These are phyloP conservation scores for Sarocladiaceae sp. DNA, from an alignment of 2,329 filamentous ascomycete genomes.

Conservation along the genomic window DNA sequence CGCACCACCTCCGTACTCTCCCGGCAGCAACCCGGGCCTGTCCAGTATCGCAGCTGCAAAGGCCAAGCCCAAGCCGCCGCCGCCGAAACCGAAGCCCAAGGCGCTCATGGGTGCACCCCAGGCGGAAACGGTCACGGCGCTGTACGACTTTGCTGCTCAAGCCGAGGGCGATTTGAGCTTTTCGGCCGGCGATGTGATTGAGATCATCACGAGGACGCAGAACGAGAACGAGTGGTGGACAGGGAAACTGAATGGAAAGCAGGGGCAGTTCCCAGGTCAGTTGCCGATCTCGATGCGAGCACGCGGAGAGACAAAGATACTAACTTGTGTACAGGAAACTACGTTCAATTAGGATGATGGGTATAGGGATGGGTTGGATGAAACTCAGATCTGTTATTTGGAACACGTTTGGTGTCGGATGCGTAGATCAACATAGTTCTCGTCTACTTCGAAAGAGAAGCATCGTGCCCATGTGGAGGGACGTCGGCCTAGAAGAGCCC, in stretches of 20 bases:
- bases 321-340: constrained; percentile 35
- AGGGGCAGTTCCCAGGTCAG: constrained; percentile 92
- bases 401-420: constrained; percentile 1
- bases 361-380: neutral
- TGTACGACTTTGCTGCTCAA: constrained; percentile 96
- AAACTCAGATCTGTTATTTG: neutral
- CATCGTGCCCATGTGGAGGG: too few species aligned
- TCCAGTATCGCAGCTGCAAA: constrained; percentile 38
- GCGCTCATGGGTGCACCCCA: constrained; percentile 59
- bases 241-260: constrained; percentile 69
- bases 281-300: constrained; percentile 10
- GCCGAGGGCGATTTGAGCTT: constrained; percentile 93
- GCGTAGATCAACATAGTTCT: too few species aligned
- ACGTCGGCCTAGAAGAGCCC: too few species aligned
- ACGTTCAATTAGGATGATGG: constrained; percentile 34
- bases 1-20: constrained; percentile 67
- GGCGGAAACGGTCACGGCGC: constrained; percentile 75
- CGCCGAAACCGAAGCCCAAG: constrained; percentile 72
- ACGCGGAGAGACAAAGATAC: constrained; percentile 17
- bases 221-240: constrained; percentile 98
- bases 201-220: constrained; percentile 74
- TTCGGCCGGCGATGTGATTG: constrained; percentile 78
- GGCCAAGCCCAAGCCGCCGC: constrained; percentile 61
- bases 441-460: constrained; percentile 1
- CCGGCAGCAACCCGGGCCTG: constrained; percentile 33